phyloP scores from a whole-genome alignment of 2,329 filamentous ascomycete species.

The Xylaria hypoxylon region DNA sequence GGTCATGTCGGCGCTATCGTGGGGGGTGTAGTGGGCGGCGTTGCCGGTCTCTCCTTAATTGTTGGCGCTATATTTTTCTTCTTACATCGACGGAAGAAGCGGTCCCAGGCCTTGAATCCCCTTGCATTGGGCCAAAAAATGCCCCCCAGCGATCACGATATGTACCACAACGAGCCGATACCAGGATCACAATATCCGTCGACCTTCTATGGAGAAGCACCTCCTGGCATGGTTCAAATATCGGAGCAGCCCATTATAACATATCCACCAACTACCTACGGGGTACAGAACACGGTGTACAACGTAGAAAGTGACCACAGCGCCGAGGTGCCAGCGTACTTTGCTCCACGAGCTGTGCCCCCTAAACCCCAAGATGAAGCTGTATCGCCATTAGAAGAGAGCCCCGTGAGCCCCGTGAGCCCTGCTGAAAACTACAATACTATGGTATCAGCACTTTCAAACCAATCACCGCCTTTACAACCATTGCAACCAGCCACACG shows the following conservation, averaged over 20 bases:
- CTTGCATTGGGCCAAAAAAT: conserved; percentile 38
- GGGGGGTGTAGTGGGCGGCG: conserved; percentile 46
- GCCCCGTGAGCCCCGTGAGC: conserved; percentile 39
- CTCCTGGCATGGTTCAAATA: conserved; percentile 45
- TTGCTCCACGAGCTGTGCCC: conserved; percentile 19
- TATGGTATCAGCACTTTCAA: conserved; percentile 43
- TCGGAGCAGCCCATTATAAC: conserved; percentile 36
- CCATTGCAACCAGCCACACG: conserved; percentile 35
- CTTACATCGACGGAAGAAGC: conserved; percentile 42
- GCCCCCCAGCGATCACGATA: conserved; percentile 38
- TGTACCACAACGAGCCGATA: conserved; percentile 43
- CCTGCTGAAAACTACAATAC: conserved; percentile 42
- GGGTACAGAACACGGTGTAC: conserved; percentile 29
- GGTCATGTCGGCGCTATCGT: conserved; percentile 48
- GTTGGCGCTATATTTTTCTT: conserved; percentile 44
- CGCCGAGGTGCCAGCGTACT: conserved; percentile 34
- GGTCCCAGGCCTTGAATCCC: conserved; percentile 25
- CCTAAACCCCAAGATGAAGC: conserved; percentile 34
- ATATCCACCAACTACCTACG: conserved; percentile 36
- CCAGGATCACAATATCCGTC: conserved; percentile 48
- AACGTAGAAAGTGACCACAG: conserved; percentile 24
- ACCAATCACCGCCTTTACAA: conserved; percentile 40
- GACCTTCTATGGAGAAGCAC: conserved; percentile 48
- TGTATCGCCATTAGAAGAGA: conserved; percentile 41
- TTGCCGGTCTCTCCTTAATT: conserved; percentile 46